Base-by-base conservation (phyloP, 371 early-diverging fungal genomes). In the Choanephora cucurbitarum region DNA sequence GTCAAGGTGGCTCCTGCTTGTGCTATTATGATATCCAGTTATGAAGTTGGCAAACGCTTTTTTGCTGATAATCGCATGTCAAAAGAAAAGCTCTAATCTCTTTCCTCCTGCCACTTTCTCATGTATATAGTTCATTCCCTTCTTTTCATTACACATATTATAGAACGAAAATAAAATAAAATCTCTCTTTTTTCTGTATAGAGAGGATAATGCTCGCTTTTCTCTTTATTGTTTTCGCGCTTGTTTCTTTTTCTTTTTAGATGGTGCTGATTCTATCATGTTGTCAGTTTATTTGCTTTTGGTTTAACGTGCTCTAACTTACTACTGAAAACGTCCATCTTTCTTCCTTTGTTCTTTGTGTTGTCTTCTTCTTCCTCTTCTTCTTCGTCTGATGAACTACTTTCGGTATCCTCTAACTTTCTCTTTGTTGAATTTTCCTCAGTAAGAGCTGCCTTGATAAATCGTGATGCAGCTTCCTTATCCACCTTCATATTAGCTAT, bases 1-100 rank as follows among this genome's bases (percentile, higher is more conserved):
- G 85, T 88, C 49, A 97, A 96, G 72, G 91, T 96, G 3, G 95
- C 96, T 40, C 96, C 96, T 5, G 89, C 95, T 1, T 96, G 98
- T 69, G 98, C 95, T 3, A 93, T 98, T 50, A 97, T 97, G 97
- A 96, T 98, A 48, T 90, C 92, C 5, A 84, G 83, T 24, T 93
- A 93, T 55, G 93, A 91, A 73, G 67, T 88, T 34, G 91, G 91
- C 11, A 91, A 91, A 55, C 60, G 55, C 17, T 69, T 83, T 33
- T 82, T 86, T 66, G 69, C 77, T 14, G 58, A 69, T 40, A 55
- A 47, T 41, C 58, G 22, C 3, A 3, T 1, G 17, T n/a, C 10
- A 45, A 45, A 24, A 23, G 10, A 45, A 45, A 45, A 1, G 4
- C 22, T 44, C 5, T 19, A 10, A 19, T 19, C 10, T 44, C 7